Evolutionary conservation across 1,139 yeast genomes (phyloP).

Genomic region (Candida sp.): DNA sequence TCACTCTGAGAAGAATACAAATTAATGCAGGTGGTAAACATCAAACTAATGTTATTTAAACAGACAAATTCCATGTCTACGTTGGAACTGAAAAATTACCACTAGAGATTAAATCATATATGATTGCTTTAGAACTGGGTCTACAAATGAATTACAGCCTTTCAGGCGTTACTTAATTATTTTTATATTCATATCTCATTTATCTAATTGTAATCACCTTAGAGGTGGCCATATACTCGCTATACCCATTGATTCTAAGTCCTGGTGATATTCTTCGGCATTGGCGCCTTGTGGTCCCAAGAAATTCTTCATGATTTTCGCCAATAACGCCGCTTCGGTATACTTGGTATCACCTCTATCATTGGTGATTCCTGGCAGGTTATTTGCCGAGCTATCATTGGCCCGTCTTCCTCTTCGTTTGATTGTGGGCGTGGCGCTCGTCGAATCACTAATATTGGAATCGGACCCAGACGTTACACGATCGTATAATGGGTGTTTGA

Average conservation of each 20-base stretch:
- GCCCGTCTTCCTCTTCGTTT: constrained; percentile 21
- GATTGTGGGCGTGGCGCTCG: constrained; percentile 11
- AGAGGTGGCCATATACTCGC: constrained; percentile 33
- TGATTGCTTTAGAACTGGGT: no score
- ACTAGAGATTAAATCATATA: no score
- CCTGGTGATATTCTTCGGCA: constrained; percentile 31
- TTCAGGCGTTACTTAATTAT: no score
- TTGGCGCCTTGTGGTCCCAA: constrained; percentile 37
- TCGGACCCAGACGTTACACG: constrained; percentile 41
- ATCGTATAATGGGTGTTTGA: constrained; percentile 40
- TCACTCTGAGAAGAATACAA: no score
- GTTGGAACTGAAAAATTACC: no score
- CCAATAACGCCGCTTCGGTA: constrained; percentile 38
- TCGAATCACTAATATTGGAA: constrained; percentile 23
- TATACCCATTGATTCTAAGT: constrained; percentile 37
- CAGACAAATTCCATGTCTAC: no score
- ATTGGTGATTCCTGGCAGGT: constrained; percentile 5
- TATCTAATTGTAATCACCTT: background rate
- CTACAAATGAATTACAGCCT: no score
- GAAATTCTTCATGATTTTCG: constrained; percentile 45
- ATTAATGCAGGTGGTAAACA: no score
- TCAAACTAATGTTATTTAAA: no score
- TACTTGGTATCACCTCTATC: constrained; percentile 15
- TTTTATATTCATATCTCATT: background rate
- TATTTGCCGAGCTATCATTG: constrained; percentile 1